Evolutionary conservation across 2,329 filamentous ascomycete genomes (phyloP).

Genomic region (Cercospora canescens): DNA sequence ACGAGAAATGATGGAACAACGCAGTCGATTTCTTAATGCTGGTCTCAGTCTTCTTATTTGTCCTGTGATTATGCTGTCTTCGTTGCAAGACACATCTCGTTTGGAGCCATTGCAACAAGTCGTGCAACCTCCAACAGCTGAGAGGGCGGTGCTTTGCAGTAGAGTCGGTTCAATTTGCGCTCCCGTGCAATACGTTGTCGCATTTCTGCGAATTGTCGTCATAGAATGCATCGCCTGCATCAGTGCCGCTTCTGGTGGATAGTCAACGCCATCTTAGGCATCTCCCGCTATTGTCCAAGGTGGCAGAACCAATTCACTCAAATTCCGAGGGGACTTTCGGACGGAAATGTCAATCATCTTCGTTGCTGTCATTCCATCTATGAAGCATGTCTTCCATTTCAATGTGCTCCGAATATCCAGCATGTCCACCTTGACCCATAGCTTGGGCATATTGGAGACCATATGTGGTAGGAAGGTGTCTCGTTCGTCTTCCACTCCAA

Average conservation of each 20-base stretch:
- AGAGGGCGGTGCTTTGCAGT: too few relatives aligned
- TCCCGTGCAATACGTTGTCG: too few relatives aligned
- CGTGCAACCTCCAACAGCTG: too few relatives aligned
- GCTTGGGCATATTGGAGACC: constrained; percentile 58
- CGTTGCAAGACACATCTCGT: too few relatives aligned
- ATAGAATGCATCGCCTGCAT: too few relatives aligned
- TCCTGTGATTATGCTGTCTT: too few relatives aligned
- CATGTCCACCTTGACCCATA: constrained; percentile 54
- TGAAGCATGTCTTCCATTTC: constrained; percentile 63
- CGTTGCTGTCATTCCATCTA: constrained; percentile 13
- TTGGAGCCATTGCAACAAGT: too few relatives aligned
- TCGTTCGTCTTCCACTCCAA: constrained; percentile 45
- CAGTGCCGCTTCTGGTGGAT: too few relatives aligned
- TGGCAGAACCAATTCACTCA: neutral
- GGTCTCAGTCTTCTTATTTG: neutral
- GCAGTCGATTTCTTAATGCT: neutral
- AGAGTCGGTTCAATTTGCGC: too few relatives aligned
- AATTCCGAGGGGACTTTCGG: neutral
- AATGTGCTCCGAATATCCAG: constrained; percentile 61
- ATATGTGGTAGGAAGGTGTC: constrained; percentile 46
- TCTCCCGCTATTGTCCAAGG: neutral
- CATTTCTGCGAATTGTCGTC: too few relatives aligned
- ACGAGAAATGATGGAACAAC: constrained; percentile 1
- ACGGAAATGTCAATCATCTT: constrained; percentile 3
- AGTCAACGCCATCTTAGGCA: too few relatives aligned